Evolutionary conservation across 208 protist genomes (phyloP), one percentile per base, ranked within the genome.

Genomic region (Leishmania tropica): DNA sequence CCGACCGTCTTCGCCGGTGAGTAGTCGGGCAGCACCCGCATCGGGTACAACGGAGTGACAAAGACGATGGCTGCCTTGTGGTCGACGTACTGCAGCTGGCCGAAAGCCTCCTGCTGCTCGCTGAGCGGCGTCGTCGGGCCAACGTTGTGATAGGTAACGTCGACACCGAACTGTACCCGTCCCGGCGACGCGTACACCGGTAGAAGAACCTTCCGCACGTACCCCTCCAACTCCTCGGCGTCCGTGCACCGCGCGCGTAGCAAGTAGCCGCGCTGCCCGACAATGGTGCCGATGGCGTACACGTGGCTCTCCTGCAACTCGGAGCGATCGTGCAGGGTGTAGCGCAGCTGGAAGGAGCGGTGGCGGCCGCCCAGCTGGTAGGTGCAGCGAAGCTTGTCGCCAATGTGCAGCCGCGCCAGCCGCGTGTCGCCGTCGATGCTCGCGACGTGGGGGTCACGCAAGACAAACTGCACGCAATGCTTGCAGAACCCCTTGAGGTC

Each of bases 1-100:
- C 91, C 95, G 47, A 96, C 95, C 17, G 93, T 96, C 85, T 96
- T 93, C 35, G 92, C 92, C 31, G 95, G 93, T 17, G 93, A 96
- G 79, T 94, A 96, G 85, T 98, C 95, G 1, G 92, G 95, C 40
- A 92, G 81, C 19, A 95, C 88, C 51, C 88, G 87, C 89, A 98
- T 94, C 17, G 95, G 92, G 84, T 96, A 93, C 83, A 96, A 87
- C 28, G 95, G 93, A 11, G 95, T 84, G 3, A 88, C 86, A 79
- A 98, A 96, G 74, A 90, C 83, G 28, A 96, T 85, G 28, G 93
- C 92, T 21, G 95, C 95, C 79, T 96, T 88, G 62, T 92, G 86
- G 71, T 98, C 95, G 21, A 91, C 88, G 85, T 96, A 98, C 65
- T 86, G 87, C 70, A 98, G 78, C 88, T 96, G 92, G 7, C 95